A percentile compares a stretch with the other conserved stretches of the same genome.
These are phyloP conservation scores for Hyphochytrium catenoides DNA, from an alignment of 352 stramenopile species.

Conservation along the genomic window DNA sequence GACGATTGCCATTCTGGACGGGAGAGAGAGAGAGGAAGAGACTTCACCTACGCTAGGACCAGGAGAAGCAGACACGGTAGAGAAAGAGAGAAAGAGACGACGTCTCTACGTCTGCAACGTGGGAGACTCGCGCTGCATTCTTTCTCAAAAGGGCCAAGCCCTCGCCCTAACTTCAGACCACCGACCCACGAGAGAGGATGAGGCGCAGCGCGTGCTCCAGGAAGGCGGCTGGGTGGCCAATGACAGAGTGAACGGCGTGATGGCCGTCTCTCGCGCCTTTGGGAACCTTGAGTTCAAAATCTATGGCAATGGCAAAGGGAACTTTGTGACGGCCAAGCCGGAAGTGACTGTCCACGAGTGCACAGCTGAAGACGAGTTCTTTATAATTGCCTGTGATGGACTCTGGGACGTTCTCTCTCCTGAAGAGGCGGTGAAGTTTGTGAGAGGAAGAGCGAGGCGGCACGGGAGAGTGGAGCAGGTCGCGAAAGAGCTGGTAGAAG, in stretches of 20 bases:
- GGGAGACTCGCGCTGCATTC: slow-evolving; percentile 39
- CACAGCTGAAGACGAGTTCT: slow-evolving; percentile 18
- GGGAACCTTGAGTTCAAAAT: slow-evolving; percentile 58
- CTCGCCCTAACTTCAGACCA: slow-evolving; percentile 37
- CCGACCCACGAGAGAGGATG: slow-evolving; percentile 17
- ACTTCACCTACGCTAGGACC: too few relatives aligned
- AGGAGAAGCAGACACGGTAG: too few relatives aligned
- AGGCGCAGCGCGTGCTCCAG: slow-evolving; percentile 24
- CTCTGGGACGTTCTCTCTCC: slow-evolving; percentile 53
- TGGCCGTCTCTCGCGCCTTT: slow-evolving; percentile 57
- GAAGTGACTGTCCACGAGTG: slow-evolving; percentile 20
- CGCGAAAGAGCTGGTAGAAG: slow-evolving; percentile 34
- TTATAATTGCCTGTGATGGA: slow-evolving; percentile 49
- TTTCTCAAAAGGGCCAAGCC: slow-evolving; percentile 17
- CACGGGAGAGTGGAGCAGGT: slow-evolving; percentile 28
- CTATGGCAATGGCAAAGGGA: slow-evolving; percentile 19
- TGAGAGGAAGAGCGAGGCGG: slow-evolving; percentile 20
- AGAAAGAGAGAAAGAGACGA: too few relatives aligned
- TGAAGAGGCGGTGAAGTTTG: slow-evolving; percentile 24
- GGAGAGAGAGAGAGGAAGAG: neutral
- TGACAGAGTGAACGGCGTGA: slow-evolving; percentile 49
- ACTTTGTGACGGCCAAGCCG: slow-evolving; percentile 22
- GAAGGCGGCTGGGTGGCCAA: slow-evolving; percentile 38
- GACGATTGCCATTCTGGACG: slow-evolving; percentile 25
- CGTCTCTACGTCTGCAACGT: slow-evolving; percentile 25